Percentiles rank a stretch among this genome's conserved stretches.
phyloP scores from a whole-genome alignment of 805 yeast genomes.

The Lipomyces orientalis region DNA sequence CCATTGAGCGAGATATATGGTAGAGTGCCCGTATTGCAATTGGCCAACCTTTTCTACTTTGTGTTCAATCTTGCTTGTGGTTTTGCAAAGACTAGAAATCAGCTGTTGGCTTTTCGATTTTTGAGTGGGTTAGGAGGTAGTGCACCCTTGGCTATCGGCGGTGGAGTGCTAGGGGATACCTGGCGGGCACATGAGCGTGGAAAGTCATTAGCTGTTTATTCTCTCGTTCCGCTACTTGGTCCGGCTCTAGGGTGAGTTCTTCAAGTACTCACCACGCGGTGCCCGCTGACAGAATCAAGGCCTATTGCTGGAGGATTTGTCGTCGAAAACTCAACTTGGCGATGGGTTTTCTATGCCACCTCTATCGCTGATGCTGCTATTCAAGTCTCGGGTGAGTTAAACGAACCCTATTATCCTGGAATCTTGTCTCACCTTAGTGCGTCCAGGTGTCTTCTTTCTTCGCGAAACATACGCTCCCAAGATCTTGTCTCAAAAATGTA shows the following conservation, averaged over 20 bases:
- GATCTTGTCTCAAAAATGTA: conserved; percentile 58
- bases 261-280: not conserved
- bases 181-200: conserved; percentile 72
- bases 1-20: conserved; percentile 76
- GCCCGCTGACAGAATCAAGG: conserved; percentile 21
- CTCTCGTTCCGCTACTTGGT: conserved; percentile 64
- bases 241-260: conserved; percentile 54
- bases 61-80: conserved; percentile 34
- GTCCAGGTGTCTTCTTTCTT: conserved; percentile 52
- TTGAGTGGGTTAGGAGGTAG: conserved; percentile 75
- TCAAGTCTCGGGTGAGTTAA: conserved; percentile 43
- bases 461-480: conserved; percentile 75
- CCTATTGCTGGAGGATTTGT: conserved; percentile 59
- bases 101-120: conserved; percentile 69
- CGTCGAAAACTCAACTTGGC: conserved; percentile 58
- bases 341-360: conserved; percentile 73
- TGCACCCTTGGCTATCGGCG: conserved; percentile 89
- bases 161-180: conserved; percentile 78
- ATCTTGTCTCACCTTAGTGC: not conserved
- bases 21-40: conserved; percentile 60
- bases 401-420: not conserved
- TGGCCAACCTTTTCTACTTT: conserved; percentile 45
- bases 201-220: conserved; percentile 73
- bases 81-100: conserved; percentile 56
- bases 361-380: conserved; percentile 51